Conservation (phyloP, 495 filamentous ascomycete genomes). For the Annulohypoxylon stygium region DNA sequence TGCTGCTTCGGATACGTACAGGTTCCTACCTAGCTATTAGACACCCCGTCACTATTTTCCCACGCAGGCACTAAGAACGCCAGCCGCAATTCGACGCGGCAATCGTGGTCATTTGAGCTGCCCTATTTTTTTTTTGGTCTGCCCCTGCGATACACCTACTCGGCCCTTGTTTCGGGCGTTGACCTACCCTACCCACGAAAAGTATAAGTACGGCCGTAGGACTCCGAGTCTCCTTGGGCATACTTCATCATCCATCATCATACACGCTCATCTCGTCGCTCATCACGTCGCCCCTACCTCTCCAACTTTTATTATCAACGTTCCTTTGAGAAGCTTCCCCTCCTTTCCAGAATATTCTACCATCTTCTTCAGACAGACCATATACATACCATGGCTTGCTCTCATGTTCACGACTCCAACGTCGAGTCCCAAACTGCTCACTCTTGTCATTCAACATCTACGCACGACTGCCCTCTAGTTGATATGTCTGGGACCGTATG, state of each 20-base stretch:
- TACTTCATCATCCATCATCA: constrained; percentile 43
- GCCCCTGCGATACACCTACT: constrained; percentile 38
- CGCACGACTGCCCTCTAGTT: constrained; percentile 31
- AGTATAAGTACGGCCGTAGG: constrained; percentile 49
- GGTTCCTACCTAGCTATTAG: constrained; percentile 14
- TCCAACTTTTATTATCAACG: constrained; percentile 21
- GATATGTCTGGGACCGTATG: constrained; percentile 47
- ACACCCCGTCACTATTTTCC: constrained; percentile 34
- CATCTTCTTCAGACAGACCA: constrained; percentile 7
- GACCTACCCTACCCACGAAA: constrained; percentile 30
- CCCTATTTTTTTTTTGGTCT: constrained; percentile 26
- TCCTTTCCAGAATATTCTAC: constrained; percentile 1
- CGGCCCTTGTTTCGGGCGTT: constrained; percentile 44
- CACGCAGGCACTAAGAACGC: constrained; percentile 39
- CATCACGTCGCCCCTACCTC: constrained; percentile 5
- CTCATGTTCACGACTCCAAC: constrained; percentile 32
- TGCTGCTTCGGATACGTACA: constrained; percentile 47
- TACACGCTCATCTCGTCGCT: constrained; percentile 33
- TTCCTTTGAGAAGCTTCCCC: constrained; percentile 26
- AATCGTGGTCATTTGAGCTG: constrained; percentile 43
- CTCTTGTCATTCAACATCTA: constrained; percentile 27
- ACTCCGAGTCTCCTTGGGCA: constrained; percentile 25
- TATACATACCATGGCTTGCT: constrained; percentile 34
- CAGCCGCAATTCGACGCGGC: constrained; percentile 44
- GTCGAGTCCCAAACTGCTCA: constrained; percentile 17